Percentiles rank a stretch among this genome's conserved stretches.
Conservation (phyloP, 331 rosid species). For the Acacia concinna region DNA sequence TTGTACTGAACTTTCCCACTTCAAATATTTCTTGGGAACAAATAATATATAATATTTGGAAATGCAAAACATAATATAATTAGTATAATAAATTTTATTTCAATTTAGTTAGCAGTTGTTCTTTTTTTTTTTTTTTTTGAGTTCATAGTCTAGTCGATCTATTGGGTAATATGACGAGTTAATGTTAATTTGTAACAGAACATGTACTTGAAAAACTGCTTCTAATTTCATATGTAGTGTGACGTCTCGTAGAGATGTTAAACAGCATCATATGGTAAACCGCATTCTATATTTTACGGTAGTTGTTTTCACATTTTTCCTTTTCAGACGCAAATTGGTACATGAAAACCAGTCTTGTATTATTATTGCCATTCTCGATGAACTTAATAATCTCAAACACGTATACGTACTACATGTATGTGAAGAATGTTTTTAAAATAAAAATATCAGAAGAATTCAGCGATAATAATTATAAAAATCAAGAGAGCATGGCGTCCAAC, state of each 20-base stretch:
- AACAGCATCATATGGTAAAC: neutral
- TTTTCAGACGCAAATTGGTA: neutral
- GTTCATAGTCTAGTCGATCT: neutral
- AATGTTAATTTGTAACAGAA: neutral
- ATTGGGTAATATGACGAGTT: neutral
- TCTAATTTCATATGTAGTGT: neutral
- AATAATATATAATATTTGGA: neutral
- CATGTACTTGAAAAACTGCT: neutral
- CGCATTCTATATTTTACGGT: neutral
- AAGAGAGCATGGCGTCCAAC: neutral
- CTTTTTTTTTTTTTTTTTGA: too few relatives aligned
- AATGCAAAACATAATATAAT: too few relatives aligned
- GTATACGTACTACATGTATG: neutral
- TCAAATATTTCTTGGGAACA: neutral
- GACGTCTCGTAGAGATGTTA: neutral
- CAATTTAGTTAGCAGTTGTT: neutral
- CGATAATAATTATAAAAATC: neutral
- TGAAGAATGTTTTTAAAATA: neutral
- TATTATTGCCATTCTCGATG: neutral
- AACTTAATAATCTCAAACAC: too few relatives aligned
- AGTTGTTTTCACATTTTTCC: neutral
- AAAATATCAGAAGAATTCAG: neutral
- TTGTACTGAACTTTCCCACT: slow-evolving; percentile 38
- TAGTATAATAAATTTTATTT: too few relatives aligned
- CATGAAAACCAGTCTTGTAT: neutral